Evolutionary conservation across 1,284 basidiomycete species (phyloP).

Genomic region (Coniophora puteana): DNA sequence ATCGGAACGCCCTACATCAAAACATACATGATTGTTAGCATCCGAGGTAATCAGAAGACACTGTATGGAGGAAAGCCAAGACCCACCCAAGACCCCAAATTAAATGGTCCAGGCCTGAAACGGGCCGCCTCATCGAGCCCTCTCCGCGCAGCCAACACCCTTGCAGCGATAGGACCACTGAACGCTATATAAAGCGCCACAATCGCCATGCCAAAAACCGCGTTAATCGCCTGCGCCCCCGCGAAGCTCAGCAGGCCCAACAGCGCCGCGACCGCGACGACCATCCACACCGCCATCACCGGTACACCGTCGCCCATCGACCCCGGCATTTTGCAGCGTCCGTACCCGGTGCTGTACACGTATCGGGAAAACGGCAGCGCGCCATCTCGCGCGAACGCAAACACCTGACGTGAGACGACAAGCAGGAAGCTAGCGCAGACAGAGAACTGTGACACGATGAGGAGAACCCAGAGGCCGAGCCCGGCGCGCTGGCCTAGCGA

Average conservation of each 20-base stretch:
- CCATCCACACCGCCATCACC: conserved; percentile 64
- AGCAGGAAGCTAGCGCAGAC: conserved; percentile 64
- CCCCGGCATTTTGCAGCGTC: neutral
- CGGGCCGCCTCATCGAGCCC: conserved; percentile 31
- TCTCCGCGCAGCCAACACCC: conserved; percentile 43
- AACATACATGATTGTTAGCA: neutral
- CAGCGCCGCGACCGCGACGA: conserved; percentile 39
- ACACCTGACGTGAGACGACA: conserved; percentile 58
- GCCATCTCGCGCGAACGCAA: conserved; percentile 58
- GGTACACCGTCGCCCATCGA: conserved; percentile 74
- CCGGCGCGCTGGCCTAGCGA: conserved; percentile 63
- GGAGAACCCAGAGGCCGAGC: conserved; percentile 60
- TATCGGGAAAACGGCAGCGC: conserved; percentile 71
- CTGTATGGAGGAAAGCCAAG: no score
- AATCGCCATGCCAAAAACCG: conserved; percentile 62
- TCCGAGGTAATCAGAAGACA: neutral
- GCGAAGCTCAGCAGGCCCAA: conserved; percentile 65
- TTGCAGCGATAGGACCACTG: conserved; percentile 49
- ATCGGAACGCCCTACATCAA: conserved; percentile 47
- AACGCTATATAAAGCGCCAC: conserved; percentile 61
- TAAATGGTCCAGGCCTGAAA: conserved; percentile 66
- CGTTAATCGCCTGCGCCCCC: conserved; percentile 59
- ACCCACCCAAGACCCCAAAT: conserved; percentile 55
- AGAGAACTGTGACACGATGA: conserved; percentile 63
- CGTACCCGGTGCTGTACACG: conserved; percentile 45